Base-by-base conservation (phyloP, 2,329 filamentous ascomycete genomes). In the Claviceps sorghi region DNA sequence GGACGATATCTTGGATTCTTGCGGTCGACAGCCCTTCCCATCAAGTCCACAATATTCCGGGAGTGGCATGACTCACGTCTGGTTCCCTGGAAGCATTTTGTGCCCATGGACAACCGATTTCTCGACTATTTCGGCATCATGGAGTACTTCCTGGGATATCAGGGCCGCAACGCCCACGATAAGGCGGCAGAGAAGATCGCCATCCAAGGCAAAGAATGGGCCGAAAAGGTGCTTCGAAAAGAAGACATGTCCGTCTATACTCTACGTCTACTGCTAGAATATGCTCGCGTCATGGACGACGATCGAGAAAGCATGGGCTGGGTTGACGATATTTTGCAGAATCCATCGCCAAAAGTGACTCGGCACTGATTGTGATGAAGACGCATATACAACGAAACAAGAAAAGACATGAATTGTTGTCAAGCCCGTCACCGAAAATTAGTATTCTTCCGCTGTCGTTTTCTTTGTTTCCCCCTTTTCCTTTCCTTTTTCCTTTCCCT, bases 61-160 rank as follows among this genome's bases (percentile, higher is more conserved):
- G 87, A 93, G 64, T 93, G 86, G 87, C 86, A 90, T 61, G 86
- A 90, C 63, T 77, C 76, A 45, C 75, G 86, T 2, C 71, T 91
- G 1, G 71, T 88, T 2, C 75, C 84, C 0, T 93, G 87, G 86
- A 80, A 80, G 60, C 87, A 93, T 65, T 91, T 87, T 59, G 82
- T 89, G 2, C 87, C 87, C 17, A 82, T 91, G 76, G 84, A 89
- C 62, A 85, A 79, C 60, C 77, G 81, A 1, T 89, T 83, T 60
- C 69, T 77, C 38, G 87, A 90, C 58, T 76, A 85, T 59, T 89
- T 82, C 55, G 81, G 78, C 44, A 81, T 88, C 52, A 74, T 88
- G 73, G 79, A 84, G 53, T 90, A 87, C 61, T 88, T 90, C 60
- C 61, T 86, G 4, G 83, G 83, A 1, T 80, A 82, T 58, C 61